A percentile compares a stretch with the other conserved stretches of the same genome.
Evolutionary conservation across 1,284 basidiomycete species (phyloP).

Genomic region (Cutaneotrichosporon mucoides): DNA sequence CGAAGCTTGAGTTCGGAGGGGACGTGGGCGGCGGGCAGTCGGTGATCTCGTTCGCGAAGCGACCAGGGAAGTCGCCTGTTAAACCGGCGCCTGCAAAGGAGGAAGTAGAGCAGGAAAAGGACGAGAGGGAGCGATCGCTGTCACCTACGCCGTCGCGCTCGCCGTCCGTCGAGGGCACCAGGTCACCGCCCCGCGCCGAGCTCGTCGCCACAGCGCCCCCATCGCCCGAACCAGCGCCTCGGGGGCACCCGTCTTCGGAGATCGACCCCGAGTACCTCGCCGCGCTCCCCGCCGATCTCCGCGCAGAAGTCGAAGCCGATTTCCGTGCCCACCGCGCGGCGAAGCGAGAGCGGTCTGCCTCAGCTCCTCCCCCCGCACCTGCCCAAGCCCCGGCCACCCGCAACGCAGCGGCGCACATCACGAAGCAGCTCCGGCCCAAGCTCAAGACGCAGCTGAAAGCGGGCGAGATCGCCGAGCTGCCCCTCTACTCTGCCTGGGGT

Average conservation of each 20-base stretch:
- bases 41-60: constrained; percentile 27
- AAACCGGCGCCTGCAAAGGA: too few species aligned
- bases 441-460: constrained; percentile 39
- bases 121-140: neutral
- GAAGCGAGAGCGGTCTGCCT: neutral
- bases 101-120: neutral
- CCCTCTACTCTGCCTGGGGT: constrained; percentile 38
- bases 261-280: constrained; percentile 43
- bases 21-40: constrained; percentile 24
- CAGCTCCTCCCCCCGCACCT: neutral
- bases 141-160: neutral
- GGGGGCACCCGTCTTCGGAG: constrained; percentile 18
- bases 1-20: constrained; percentile 66
- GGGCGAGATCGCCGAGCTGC: constrained; percentile 30
- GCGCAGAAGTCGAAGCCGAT: neutral
- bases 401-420: constrained; percentile 42
- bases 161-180: neutral
- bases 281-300: constrained; percentile 34
- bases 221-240: neutral
- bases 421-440: constrained; percentile 41
- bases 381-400: neutral
- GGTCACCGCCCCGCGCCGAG: neutral
- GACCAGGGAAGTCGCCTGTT: neutral
- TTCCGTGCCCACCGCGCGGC: too few species aligned
- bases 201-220: neutral